Conservation (phyloP, 805 yeast genomes). For the Cyberlindnera mycetangii region DNA sequence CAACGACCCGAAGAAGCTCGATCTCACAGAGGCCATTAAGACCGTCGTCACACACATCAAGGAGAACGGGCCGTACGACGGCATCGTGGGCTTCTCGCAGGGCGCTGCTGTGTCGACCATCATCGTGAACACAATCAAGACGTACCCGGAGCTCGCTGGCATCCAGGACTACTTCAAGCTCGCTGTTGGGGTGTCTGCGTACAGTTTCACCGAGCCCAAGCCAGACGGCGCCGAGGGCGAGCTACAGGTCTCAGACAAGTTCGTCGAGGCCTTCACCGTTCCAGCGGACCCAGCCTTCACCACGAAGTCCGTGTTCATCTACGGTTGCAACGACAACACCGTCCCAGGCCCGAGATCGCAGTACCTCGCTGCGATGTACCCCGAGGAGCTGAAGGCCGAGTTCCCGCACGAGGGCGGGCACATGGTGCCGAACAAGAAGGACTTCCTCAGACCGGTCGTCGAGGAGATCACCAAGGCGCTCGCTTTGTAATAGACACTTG, state of each 20-base stretch:
- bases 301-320: conserved; percentile 63
- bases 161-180: conserved; percentile 50
- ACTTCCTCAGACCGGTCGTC: conserved; percentile 41
- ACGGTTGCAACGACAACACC: conserved; percentile 85
- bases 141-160: conserved; percentile 21
- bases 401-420: conserved; percentile 95
- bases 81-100: conserved; percentile 88
- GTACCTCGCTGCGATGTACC: conserved; percentile 54
- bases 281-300: conserved; percentile 27
- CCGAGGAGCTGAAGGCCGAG: conserved; percentile 41
- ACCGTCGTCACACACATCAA: conserved; percentile 48
- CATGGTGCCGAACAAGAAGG: conserved; percentile 87
- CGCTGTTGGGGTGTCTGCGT: conserved; percentile 75
- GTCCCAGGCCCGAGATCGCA: conserved; percentile 72
- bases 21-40: conserved; percentile 49
- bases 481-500: not conserved
- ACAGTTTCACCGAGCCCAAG: conserved; percentile 41
- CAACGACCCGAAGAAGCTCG: conserved; percentile 43
- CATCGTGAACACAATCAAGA: conserved; percentile 51
- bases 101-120: conserved; percentile 88
- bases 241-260: conserved; percentile 37
- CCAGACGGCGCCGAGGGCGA: conserved; percentile 33
- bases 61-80: conserved; percentile 79
- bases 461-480: conserved; percentile 31
- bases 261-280: conserved; percentile 30